Conservation (phyloP, 2,329 filamentous ascomycete genomes). For the Hypoxylon sp. region DNA sequence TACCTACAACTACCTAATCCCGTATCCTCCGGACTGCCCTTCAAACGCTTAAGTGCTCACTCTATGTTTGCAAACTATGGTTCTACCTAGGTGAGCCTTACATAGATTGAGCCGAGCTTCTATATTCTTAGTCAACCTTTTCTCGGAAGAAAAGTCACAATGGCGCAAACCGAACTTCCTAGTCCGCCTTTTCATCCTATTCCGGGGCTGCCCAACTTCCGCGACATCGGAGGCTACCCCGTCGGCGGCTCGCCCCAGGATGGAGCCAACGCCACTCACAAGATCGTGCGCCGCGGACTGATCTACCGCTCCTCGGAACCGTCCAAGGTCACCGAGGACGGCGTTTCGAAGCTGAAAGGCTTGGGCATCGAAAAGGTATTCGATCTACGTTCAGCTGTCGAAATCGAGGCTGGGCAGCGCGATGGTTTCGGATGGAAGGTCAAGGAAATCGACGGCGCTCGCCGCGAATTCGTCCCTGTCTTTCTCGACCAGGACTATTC, state of each 20-base stretch:
- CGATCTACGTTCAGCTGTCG: constrained; percentile 57
- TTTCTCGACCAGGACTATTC: constrained; percentile 70
- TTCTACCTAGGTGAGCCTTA: constrained; percentile 15
- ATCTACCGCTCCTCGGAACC: constrained; percentile 80
- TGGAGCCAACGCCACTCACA: constrained; percentile 55
- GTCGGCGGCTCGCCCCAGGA: constrained; percentile 54
- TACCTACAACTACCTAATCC: background rate
- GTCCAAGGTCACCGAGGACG: constrained; percentile 67
- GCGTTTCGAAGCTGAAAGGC: constrained; percentile 64
- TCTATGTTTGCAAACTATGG: constrained; percentile 18
- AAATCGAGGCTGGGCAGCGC: constrained; percentile 65
- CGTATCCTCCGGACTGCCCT: constrained; percentile 10
- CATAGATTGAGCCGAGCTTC: constrained; percentile 3
- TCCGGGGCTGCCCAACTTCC: constrained; percentile 76
- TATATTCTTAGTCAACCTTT: constrained; percentile 13
- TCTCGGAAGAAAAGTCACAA: constrained; percentile 7
- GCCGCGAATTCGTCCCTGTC: constrained; percentile 71
- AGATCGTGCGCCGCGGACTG: constrained; percentile 65
- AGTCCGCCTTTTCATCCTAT: constrained; percentile 66
- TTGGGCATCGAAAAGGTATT: constrained; percentile 70
- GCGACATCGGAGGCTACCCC: constrained; percentile 75
- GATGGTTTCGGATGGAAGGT: constrained; percentile 54
- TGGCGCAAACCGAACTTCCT: constrained; percentile 38
- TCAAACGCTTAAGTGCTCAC: constrained; percentile 30
- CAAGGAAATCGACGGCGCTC: constrained; percentile 65